phyloP scores from a whole-genome alignment of 306 rosid species.

The Psophocarpus tetragonolobus region DNA sequence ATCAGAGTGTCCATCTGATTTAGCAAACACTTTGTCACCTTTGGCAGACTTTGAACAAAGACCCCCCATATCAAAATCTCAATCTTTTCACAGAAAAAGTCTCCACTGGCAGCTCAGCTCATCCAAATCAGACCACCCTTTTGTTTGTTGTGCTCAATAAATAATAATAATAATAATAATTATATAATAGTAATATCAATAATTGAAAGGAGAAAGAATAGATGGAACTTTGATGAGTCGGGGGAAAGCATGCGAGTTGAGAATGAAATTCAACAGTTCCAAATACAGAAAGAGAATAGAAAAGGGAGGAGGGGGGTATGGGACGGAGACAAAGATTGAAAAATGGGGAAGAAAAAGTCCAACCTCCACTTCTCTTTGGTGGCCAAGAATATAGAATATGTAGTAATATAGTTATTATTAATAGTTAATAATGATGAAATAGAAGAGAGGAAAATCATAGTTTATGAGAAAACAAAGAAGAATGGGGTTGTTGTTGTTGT shows the following conservation, averaged over 20 bases:
- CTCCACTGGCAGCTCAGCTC: conserved; percentile 20
- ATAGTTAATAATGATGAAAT: background rate
- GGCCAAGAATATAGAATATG: conserved; percentile 12
- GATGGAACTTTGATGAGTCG: background rate
- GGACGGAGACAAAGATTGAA: conserved; percentile 38
- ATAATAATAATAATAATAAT: background rate
- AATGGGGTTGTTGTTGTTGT: too few species aligned
- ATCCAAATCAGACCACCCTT: conserved; percentile 32
- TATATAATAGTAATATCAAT: too few species aligned
- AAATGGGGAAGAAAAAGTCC: conserved; percentile 43
- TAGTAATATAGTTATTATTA: background rate
- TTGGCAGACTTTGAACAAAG: conserved; percentile 62
- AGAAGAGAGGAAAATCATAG: background rate
- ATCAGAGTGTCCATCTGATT: conserved; percentile 31
- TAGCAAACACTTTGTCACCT: conserved; percentile 39
- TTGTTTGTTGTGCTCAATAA: background rate
- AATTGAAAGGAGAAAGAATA: background rate
- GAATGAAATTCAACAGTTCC: background rate
- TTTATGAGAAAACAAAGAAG: background rate
- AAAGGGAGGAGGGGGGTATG: background rate
- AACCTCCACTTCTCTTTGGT: conserved; percentile 29
- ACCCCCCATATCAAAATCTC: conserved; percentile 63
- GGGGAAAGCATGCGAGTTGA: background rate
- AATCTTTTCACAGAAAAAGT: conserved; percentile 20
- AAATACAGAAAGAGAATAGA: background rate